Conservation (phyloP, 169 alveolate genomes). For the Babesia sp. region DNA sequence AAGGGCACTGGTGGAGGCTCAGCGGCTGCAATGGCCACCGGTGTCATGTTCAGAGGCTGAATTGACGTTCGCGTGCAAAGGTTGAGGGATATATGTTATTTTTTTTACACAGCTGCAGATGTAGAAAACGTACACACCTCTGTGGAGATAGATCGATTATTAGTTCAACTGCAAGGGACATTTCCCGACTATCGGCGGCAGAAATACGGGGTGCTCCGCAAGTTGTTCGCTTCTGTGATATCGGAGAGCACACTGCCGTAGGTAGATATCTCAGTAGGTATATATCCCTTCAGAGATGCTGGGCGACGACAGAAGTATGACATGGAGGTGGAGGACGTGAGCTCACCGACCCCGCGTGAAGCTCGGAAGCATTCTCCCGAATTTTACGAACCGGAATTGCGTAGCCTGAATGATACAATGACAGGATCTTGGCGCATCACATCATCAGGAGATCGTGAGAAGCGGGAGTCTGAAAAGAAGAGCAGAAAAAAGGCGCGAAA, state of each 20-base stretch:
- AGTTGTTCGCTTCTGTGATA: slow-evolving; percentile 17
- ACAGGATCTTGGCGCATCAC: slow-evolving; percentile 1
- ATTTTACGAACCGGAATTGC: not conserved
- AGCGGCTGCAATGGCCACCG: slow-evolving; percentile 63
- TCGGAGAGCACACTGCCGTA: slow-evolving; percentile 7
- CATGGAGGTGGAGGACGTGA: slow-evolving; percentile 22
- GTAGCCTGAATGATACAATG: slow-evolving; percentile 27
- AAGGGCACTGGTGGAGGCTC: slow-evolving; percentile 27
- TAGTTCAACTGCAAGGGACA: slow-evolving; percentile 37
- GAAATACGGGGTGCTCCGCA: slow-evolving; percentile 49
- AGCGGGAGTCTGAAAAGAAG: not conserved
- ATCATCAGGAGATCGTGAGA: not conserved
- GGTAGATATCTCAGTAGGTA: not conserved
- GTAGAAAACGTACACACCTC: not conserved
- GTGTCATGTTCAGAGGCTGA: slow-evolving; percentile 32
- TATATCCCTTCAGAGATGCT: not conserved
- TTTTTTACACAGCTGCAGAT: not conserved
- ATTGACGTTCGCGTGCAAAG: slow-evolving; percentile 41
- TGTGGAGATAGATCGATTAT: slow-evolving; percentile 14
- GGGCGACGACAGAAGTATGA: not conserved
- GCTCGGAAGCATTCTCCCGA: not conserved
- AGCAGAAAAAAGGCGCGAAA: not conserved
- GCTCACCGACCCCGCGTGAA: not conserved
- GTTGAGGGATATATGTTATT: slow-evolving; percentile 1
- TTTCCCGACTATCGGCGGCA: slow-evolving; percentile 60